phyloP scores from a whole-genome alignment of 805 yeast species.

The Wickerhamomyces bovis region DNA sequence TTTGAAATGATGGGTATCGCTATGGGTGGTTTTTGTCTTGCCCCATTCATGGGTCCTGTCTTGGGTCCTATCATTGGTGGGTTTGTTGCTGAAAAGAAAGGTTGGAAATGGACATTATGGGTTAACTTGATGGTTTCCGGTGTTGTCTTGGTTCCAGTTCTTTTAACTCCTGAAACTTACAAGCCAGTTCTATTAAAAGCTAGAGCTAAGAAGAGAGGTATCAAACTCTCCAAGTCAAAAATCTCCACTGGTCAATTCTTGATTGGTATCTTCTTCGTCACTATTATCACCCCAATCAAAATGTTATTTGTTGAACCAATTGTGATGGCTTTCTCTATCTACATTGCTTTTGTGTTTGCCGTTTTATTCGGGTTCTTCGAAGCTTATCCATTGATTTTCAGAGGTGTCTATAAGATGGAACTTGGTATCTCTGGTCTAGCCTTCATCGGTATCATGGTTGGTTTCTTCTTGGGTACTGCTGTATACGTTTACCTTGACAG shows the following conservation, averaged over 20 bases:
- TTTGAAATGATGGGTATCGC: slow-evolving; percentile 62
- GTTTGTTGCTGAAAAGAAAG: slow-evolving; percentile 53
- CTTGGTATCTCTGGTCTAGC: slow-evolving; percentile 62
- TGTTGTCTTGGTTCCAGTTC: slow-evolving; percentile 39
- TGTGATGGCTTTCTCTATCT: slow-evolving; percentile 60
- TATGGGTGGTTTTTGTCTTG: slow-evolving; percentile 71
- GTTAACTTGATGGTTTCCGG: slow-evolving; percentile 65
- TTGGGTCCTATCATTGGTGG: slow-evolving; percentile 73
- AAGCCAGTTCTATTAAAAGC: slow-evolving; percentile 55
- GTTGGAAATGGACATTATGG: slow-evolving; percentile 72
- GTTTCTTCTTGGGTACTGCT: slow-evolving; percentile 50
- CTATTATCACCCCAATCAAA: slow-evolving; percentile 56
- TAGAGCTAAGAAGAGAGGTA: slow-evolving; percentile 57
- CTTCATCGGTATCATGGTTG: slow-evolving; percentile 67
- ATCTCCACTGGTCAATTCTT: slow-evolving; percentile 33
- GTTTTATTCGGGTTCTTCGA: slow-evolving; percentile 76
- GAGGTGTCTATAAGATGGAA: slow-evolving; percentile 55
- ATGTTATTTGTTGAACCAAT: slow-evolving; percentile 74
- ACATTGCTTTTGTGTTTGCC: slow-evolving; percentile 71
- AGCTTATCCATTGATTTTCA: slow-evolving; percentile 70
- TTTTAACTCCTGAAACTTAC: slow-evolving; percentile 61
- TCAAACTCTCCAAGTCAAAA: slow-evolving; percentile 36
- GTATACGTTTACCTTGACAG: slow-evolving; percentile 47
- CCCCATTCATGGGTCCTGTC: slow-evolving; percentile 79
- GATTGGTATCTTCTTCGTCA: slow-evolving; percentile 40